Evolutionary conservation across 116 monocot genomes (phyloP), one percentile per base, ranked within the genome.

Genomic region (Trichopus zeylanicus): DNA sequence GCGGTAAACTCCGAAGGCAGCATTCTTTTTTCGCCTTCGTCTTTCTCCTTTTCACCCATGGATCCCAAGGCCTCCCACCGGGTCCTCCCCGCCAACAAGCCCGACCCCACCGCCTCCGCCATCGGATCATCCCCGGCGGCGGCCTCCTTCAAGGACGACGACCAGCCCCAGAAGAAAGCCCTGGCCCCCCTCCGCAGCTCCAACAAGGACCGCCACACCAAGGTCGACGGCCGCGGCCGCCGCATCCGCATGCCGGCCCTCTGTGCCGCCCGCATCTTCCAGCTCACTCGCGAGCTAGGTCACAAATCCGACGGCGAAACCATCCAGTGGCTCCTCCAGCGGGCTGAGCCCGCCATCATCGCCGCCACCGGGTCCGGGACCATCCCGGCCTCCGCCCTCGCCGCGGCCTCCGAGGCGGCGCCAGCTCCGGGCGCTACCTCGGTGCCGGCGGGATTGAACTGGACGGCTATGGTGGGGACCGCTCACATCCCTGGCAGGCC

Each of bases 181-280:
- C 61, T 73, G 0, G 66, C 61, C 8, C 73, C 73, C 1, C 55
- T 49, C 12, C 31, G 74, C 28, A 68, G 52, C 63, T 67, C 67
- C 7, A 74, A 68, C 39, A 74, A 74, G 57, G 74, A 74, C 38
- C 16, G 74, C 22, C 74, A 74, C 68, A 74, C 74, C 57, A 74
- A 74, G 37, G 74, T 74, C 16, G 74, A 68, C 24, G 74, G 74
- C 19, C 31, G 74, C 18, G 74, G 74, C 1, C 55, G 74, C 24
- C 26, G 74, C 29, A 68, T 74, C 48, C 55, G 74, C 30, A 74
- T 74, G 73, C 73, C 73, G 16, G 73, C 73, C 21, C 67, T 73
- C 31, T 73, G 67, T 28, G 73, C 73, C 20, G 67, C 73, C 48
- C 34, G 73, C 24, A 67, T 73, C 56, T 73, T 73, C 56, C 73